Evolutionary conservation across 2,329 filamentous ascomycete species (phyloP), one percentile per base, ranked within the genome.

Genomic region (Westerdykella aurantiaca): DNA sequence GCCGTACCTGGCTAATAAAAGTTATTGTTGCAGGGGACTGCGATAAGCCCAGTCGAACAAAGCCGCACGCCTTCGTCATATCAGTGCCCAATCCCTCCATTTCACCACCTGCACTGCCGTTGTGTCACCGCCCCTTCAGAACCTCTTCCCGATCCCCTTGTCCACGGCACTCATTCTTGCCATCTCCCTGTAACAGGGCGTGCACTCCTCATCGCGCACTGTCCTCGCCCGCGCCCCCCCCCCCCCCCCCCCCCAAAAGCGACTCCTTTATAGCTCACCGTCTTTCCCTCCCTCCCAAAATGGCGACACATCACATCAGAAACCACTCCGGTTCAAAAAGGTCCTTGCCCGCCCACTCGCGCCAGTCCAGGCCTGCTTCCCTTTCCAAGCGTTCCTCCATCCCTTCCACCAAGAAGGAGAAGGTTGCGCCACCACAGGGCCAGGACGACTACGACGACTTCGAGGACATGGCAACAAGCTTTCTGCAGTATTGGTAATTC

Each of bases 401-500:
- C 49, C 45, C 45, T 35, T 50, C 49, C 51, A 68, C 63, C 49
- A 44, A 46, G 46, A 49, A 49, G 31, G 42, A 42, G 34, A 64
- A 65, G 49, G 44, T 45, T 38, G 46, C 48, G 14, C 44, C 38
- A 31, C 56, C 49, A 40, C 57, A 56, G 47, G 57, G 61, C 34
- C n/a, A 5, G 39, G 58, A 61, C 42, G 44, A 52, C 16, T 58
- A 66, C 40, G 68, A 72, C 38, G 72, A 74, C 47, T 70, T 74
- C 51, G 70, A 72, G 55, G 68, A 66, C 51, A 76, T 77, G 72
- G 72, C 72, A 42, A 66, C 69, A 43, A 74, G 72, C 58, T 77
- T 78, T 51, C 52, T 75, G 50, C 73, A 77, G 48, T 78, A 71
- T 63, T 78, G 75, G 74, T 77, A 61, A 42, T 68, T 59, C 34